phyloP scores from a whole-genome alignment of 306 rosid genomes.

The Luffa aegyptiaca region DNA sequence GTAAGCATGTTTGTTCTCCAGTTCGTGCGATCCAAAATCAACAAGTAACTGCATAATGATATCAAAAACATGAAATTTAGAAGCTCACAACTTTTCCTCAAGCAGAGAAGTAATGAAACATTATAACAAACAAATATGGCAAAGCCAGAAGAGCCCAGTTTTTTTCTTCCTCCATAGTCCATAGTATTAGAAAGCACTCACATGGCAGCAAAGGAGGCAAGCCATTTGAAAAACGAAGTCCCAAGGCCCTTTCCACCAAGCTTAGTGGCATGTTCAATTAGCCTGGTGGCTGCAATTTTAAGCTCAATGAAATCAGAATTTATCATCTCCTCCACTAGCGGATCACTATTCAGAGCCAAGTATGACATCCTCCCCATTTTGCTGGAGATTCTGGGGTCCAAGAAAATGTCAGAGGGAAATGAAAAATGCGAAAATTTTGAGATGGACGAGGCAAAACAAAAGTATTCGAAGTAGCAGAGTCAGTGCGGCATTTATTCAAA shows the following conservation, averaged over 20 bases:
- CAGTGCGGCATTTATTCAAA: constrained; percentile 5
- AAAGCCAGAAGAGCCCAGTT: neutral
- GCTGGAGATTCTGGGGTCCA: neutral
- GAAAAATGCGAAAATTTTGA: neutral
- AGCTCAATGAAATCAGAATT: constrained; percentile 39
- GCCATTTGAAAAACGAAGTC: constrained; percentile 41
- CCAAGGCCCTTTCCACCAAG: constrained; percentile 42
- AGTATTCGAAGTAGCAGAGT: neutral
- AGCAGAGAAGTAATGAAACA: neutral
- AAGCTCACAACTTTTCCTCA: neutral
- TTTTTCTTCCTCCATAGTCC: neutral
- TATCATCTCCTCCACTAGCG: constrained; percentile 19
- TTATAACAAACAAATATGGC: neutral
- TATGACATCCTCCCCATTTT: constrained; percentile 36
- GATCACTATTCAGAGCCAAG: constrained; percentile 37
- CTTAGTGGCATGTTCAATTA: constrained; percentile 29
- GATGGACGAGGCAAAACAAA: neutral
- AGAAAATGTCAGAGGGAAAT: neutral
- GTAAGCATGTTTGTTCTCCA: constrained; percentile 91
- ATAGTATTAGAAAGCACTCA: constrained; percentile 11
- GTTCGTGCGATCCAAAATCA: constrained; percentile 85
- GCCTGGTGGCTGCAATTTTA: constrained; percentile 31
- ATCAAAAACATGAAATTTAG: neutral
- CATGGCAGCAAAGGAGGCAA: constrained; percentile 56
- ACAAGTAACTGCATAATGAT: constrained; percentile 44